A percentile compares a stretch with the other conserved stretches of the same genome.
Conservation (phyloP, 768 basidiomycete species). For the Termitomyces sp. region DNA sequence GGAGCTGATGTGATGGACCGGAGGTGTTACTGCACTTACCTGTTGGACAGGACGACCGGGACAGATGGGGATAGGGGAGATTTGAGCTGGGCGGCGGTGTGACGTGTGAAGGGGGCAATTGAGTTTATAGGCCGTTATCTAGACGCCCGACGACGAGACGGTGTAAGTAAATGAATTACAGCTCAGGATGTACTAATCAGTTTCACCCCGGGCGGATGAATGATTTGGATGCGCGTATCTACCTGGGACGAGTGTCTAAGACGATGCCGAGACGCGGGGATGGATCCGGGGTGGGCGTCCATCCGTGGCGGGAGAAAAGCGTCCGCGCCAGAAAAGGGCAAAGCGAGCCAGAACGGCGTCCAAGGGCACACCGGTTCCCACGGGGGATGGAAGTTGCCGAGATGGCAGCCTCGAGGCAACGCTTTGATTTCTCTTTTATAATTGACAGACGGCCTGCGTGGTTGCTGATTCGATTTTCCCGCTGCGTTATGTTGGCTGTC, state of each 20-base stretch:
- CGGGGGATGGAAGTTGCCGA: background rate
- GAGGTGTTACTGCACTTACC: too few relatives aligned
- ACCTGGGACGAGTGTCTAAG: too few relatives aligned
- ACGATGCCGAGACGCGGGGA: background rate
- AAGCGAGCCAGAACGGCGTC: background rate
- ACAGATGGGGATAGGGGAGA: too few relatives aligned
- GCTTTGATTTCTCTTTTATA: too few relatives aligned
- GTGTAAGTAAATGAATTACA: too few relatives aligned
- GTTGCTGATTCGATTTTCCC: constrained; percentile 5
- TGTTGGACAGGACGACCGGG: too few relatives aligned
- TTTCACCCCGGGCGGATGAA: too few relatives aligned
- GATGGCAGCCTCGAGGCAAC: constrained; percentile 18
- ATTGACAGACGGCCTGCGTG: too few relatives aligned
- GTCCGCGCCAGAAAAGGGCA: background rate
- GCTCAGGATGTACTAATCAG: too few relatives aligned
- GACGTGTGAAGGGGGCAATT: background rate
- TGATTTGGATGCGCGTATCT: too few relatives aligned
- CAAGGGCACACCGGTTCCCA: constrained; percentile 1
- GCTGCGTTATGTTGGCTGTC: constrained; percentile 13
- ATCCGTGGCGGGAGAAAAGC: background rate
- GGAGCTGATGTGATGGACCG: too few relatives aligned
- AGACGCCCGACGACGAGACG: background rate
- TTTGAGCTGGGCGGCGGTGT: too few relatives aligned
- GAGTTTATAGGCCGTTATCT: background rate
- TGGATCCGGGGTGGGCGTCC: background rate